Evolutionary conservation across 140 eudicot species (phyloP), one percentile per base, ranked within the genome.

Genomic region (Anethum foeniculum): DNA sequence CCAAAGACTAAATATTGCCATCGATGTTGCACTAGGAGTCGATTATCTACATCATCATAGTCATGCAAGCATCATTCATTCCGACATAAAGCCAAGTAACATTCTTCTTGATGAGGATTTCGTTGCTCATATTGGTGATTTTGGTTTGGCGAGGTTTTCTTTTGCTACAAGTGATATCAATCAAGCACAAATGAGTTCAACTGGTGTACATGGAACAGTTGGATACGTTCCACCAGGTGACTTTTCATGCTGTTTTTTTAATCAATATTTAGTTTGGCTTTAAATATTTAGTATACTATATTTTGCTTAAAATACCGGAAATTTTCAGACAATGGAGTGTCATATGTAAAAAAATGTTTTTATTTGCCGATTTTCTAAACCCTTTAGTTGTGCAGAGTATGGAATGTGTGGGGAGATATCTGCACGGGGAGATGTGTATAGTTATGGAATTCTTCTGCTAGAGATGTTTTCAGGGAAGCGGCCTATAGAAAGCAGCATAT

Each of bases 51-150:
- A 62, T 62, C 69, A 62, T 69, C 75, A 25, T 14, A 62, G 6
- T 11, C 69, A 62, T 62, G 69, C 6, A 12, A 39, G 52, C 49
- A 56, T 38, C 56, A 56, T 56, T 47, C 69, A 62, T 56, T 78
- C 18, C 3, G 38, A 39, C 73, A 7, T 19, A 58, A 39, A 56
- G 27, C 69, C 69, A n/a, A 25, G 34, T 8, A 62, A 62, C 8
- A 78, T 38, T 60, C 74, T 78, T 39, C 73, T 32, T 38, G 46
- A 38, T 2, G 69, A 62, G 69, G 58, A 92, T 49, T 85, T 95
- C 83, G 97, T 95, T 32, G 78, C 58, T 38, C 58, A 28, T 10
- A 30, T 44, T 25, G 69, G 58, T 44, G 78, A 74, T 74, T 74
- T 74, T 74, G 78, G 78, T 49, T 23, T 74, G 23, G 54, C 78